Evolutionary conservation across 78 protist genomes (phyloP).

Genomic region (Pigoraptor vietnamica): DNA sequence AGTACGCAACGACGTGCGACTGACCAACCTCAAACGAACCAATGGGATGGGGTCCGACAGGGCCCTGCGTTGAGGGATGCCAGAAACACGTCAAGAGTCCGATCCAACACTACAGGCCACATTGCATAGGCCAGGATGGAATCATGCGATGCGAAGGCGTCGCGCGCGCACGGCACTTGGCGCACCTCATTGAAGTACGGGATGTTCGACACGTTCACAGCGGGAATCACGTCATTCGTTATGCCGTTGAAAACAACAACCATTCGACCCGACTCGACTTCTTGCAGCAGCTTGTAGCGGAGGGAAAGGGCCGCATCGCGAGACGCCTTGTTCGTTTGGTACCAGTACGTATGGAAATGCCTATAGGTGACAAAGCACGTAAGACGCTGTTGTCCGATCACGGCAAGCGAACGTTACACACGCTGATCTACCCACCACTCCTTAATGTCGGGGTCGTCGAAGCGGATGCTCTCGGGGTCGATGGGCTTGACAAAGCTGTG

Average conservation of each 20-base stretch:
- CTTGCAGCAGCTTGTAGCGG: not conserved
- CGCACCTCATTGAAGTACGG: not conserved
- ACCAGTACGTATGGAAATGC: not conserved
- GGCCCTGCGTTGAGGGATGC: not conserved
- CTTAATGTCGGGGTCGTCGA: not conserved
- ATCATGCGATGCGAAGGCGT: no score
- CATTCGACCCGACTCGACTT: not conserved
- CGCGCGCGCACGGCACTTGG: not conserved
- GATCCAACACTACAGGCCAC: not conserved
- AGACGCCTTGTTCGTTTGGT: not conserved
- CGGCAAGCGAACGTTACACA: not conserved
- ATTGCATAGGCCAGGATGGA: not conserved
- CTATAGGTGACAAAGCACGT: not conserved
- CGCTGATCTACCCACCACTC: not conserved
- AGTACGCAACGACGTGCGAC: not conserved
- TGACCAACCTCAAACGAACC: not conserved
- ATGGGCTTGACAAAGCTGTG: not conserved
- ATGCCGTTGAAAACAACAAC: not conserved
- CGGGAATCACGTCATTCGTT: not conserved
- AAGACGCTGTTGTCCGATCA: not conserved
- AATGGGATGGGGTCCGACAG: not conserved
- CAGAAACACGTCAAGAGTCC: not conserved
- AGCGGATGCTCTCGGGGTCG: not conserved
- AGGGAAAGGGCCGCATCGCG: not conserved
- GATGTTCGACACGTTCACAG: not conserved